phyloP scores from a whole-genome alignment of 176 grass and related monocot species.

The Eleusine indica region DNA sequence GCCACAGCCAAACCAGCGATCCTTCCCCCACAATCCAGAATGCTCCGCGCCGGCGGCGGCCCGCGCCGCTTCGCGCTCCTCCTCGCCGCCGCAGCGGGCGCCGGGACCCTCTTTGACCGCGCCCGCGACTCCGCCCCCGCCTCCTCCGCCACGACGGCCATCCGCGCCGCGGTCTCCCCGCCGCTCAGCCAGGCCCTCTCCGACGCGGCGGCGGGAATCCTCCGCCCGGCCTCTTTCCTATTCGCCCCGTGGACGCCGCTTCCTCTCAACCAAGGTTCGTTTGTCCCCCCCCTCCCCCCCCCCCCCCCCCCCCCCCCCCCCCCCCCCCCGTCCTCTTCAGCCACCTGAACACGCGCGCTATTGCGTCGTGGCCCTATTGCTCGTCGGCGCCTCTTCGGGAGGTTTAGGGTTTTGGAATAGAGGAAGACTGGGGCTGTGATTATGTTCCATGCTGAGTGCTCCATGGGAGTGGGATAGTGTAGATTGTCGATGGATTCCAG shows the following conservation, averaged over 20 bases:
- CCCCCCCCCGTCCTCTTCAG: neutral
- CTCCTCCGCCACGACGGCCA: neutral
- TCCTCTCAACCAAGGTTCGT: conserved; percentile 11
- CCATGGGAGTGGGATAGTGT: neutral
- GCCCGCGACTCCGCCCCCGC: neutral
- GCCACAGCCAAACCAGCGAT: neutral
- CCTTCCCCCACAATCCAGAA: neutral
- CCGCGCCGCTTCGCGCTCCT: conserved; percentile 36
- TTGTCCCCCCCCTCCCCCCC: neutral
- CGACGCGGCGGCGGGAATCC: conserved; percentile 19
- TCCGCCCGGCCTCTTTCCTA: conserved; percentile 9
- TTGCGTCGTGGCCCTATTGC: no score
- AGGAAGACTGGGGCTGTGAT: neutral
- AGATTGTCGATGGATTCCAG: neutral
- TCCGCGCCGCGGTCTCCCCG: conserved; percentile 7
- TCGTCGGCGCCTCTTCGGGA: no score
- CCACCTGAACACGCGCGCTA: no score
- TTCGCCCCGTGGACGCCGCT: neutral
- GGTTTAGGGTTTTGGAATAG: neutral
- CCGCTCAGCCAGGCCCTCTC: conserved; percentile 25
- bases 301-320: no score
- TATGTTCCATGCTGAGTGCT: no score
- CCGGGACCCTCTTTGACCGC: neutral
- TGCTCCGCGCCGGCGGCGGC: conserved; percentile 23
- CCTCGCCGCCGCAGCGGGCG: conserved; percentile 16